Evolutionary conservation across 2,329 filamentous ascomycete species (phyloP), one percentile per base, ranked within the genome.

Genomic region (Paraconiothyrium brasiliense): DNA sequence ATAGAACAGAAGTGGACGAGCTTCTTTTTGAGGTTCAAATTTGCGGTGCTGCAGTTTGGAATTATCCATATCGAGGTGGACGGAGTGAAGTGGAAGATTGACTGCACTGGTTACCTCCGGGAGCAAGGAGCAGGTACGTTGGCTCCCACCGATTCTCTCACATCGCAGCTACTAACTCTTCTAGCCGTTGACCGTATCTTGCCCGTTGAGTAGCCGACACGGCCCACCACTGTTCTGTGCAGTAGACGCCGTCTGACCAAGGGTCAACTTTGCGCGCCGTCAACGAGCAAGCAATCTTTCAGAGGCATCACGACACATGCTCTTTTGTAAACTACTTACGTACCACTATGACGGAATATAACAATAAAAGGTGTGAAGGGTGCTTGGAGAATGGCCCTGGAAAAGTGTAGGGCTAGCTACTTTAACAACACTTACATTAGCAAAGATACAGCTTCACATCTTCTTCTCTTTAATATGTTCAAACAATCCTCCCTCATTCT

Each of bases 21-120:
- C 24, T 78, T 78, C 66, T 78, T 78, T 48, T 54, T 75, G 35
- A 66, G 62, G 10, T 77, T 78, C 66, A 78, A 78, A 56, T 76
- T 74, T 43, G 71, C 72, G 5, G 72, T 78, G 10, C 56, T 77
- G 39, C 68, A 71, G 24, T 77, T 77, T 41, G 74, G 75, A 3
- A 72, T 74, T 51, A 71, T 71, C 4, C 67, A 71, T 11, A 64
- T 77, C 4, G 65, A 75, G 51, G 72, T 76, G 3, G 61, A 71
- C 16, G 74, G 69, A 7, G 68, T 71, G 16, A 76, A 75, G 54
- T 78, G 75, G 75, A 77, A 77, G 64, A 71, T 78, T 50, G 76
- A 78, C 56, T 77, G 75, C 59, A 70, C 70, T 13, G 76, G 74
- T 0, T 75, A 68, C 49, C 55, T 78, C 58, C 54, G 72, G 7